A percentile compares a stretch with the other conserved stretches of the same genome.
Conservation (phyloP, 805 yeast species). For the Brettanomyces bruxellensis region DNA sequence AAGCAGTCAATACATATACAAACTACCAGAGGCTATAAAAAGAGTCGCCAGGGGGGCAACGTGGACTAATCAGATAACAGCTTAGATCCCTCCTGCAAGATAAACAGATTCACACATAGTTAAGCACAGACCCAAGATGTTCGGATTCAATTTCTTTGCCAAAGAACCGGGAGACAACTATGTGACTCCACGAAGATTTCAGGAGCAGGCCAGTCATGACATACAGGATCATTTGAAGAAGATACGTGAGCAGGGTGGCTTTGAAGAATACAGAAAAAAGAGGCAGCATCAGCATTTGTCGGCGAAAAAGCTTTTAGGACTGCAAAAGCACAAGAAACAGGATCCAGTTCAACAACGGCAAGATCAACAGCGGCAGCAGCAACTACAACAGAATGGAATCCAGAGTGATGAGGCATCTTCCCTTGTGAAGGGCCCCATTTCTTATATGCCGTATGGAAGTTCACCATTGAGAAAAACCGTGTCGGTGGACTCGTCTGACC, state of each 20-base stretch:
- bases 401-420: neutral
- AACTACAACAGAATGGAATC: neutral
- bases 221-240: constrained; percentile 20
- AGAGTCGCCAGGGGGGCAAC: neutral
- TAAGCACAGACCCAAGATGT: constrained; percentile 13
- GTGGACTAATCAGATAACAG: neutral
- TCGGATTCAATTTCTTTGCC: constrained; percentile 22
- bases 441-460: constrained; percentile 21
- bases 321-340: neutral
- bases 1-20: too few species aligned
- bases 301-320: neutral
- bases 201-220: constrained; percentile 24
- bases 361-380: neutral
- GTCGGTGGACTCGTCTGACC: constrained; percentile 16
- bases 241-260: constrained; percentile 4
- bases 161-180: constrained; percentile 17
- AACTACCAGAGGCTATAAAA: too few species aligned
- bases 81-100: neutral
- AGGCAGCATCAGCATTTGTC: neutral
- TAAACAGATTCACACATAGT: neutral
- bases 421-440: neutral
- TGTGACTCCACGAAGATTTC: constrained; percentile 25
- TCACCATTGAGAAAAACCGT: constrained; percentile 24
- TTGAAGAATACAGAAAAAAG: neutral
- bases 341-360: neutral